phyloP scores from a whole-genome alignment of 2,329 filamentous ascomycete species.

The Davidsoniella virescens region DNA sequence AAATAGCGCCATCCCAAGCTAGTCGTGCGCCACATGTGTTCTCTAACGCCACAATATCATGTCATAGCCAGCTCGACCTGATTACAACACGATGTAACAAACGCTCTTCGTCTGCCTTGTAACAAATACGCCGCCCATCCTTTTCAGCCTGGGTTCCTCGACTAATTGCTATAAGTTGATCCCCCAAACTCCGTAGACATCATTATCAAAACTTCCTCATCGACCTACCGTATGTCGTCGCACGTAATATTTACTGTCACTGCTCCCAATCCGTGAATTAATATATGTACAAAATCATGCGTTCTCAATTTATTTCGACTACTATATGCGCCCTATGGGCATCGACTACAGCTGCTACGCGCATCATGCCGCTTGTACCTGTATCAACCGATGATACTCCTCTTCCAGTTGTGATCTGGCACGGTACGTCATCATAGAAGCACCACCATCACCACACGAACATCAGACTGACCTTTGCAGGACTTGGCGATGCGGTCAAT shows the following conservation, averaged over 20 bases:
- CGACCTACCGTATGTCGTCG: too few species aligned
- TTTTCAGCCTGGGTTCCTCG: too few species aligned
- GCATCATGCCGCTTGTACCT: slow-evolving; percentile 14
- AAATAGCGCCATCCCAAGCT: not conserved
- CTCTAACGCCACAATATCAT: too few species aligned
- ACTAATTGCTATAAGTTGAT: too few species aligned
- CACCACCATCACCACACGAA: not conserved
- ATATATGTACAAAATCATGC: slow-evolving; percentile 4
- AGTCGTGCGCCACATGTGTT: slow-evolving; percentile 1
- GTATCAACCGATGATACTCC: slow-evolving; percentile 42
- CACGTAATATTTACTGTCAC: too few species aligned
- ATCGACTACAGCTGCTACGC: slow-evolving; percentile 17
- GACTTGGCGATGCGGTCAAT: slow-evolving; percentile 56
- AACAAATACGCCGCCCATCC: too few species aligned
- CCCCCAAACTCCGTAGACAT: too few species aligned
- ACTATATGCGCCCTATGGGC: slow-evolving; percentile 6
- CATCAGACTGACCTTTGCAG: slow-evolving; percentile 13
- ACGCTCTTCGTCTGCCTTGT: too few species aligned
- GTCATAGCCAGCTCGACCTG: too few species aligned
- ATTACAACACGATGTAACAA: too few species aligned
- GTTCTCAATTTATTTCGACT: slow-evolving; percentile 4
- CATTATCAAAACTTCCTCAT: too few species aligned
- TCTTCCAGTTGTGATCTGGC: slow-evolving; percentile 87
- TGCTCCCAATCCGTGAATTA: too few species aligned
- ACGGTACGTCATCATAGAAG: slow-evolving; percentile 31